These are phyloP conservation scores for Rhodotorula kratochvilovae DNA, from an alignment of 768 basidiomycete genomes.

Conservation along the genomic window DNA sequence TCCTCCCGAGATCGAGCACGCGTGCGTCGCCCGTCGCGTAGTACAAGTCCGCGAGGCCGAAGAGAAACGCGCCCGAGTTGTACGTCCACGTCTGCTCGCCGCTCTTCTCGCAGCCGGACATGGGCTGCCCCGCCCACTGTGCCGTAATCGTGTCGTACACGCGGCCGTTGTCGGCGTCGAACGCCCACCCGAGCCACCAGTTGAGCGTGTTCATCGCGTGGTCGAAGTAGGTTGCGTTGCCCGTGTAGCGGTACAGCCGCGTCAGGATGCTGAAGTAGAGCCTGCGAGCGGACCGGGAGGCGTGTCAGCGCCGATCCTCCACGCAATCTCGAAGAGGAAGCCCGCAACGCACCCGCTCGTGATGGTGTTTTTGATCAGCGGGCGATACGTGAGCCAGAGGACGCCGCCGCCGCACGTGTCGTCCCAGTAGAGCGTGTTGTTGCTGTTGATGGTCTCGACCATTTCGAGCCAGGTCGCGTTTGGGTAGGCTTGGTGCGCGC, in stretches of 20 bases:
- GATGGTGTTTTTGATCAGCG: slow-evolving; percentile 25
- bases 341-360: slow-evolving; percentile 22
- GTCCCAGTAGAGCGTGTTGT: slow-evolving; percentile 26
- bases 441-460: slow-evolving; percentile 6
- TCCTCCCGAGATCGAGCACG: slow-evolving; percentile 15
- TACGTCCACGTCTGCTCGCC: slow-evolving; percentile 22
- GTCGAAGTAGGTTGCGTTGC: slow-evolving; percentile 9
- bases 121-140: background rate
- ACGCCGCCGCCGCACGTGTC: slow-evolving; percentile 27
- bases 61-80: slow-evolving; percentile 24
- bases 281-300: background rate
- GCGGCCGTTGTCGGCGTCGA: slow-evolving; percentile 14
- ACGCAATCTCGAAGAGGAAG: too few relatives aligned
- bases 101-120: background rate
- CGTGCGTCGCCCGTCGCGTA: slow-evolving; percentile 17
- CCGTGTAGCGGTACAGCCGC: slow-evolving; percentile 19
- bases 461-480: slow-evolving; percentile 25
- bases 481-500: slow-evolving; percentile 18
- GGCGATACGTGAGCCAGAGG: slow-evolving; percentile 22
- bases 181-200: slow-evolving; percentile 27
- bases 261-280: slow-evolving; percentile 25
- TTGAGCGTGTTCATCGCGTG: slow-evolving; percentile 22
- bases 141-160: slow-evolving; percentile 24
- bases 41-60: slow-evolving; percentile 18
- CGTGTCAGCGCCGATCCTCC: too few relatives aligned